phyloP scores from a whole-genome alignment of 495 filamentous ascomycete species.

The Aspergillus sclerotiicarbonarius region DNA sequence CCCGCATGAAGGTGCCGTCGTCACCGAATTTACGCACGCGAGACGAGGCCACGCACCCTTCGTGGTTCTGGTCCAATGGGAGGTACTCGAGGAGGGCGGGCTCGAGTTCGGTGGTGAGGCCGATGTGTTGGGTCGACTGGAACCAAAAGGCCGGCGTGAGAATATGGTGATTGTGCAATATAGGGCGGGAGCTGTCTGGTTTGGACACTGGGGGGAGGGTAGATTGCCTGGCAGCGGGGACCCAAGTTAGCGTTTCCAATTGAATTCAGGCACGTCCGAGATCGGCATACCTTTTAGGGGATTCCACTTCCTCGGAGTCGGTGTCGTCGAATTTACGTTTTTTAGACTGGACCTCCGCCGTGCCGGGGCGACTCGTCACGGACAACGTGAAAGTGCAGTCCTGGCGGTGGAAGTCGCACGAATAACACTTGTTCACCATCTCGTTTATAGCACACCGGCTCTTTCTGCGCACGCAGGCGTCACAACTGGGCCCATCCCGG shows the following conservation, averaged over 20 bases:
- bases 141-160: slow-evolving; percentile 42
- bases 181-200: slow-evolving; percentile 26
- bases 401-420: slow-evolving; percentile 54
- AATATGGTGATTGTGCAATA: slow-evolving; percentile 25
- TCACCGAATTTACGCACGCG: slow-evolving; percentile 75
- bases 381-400: slow-evolving; percentile 50
- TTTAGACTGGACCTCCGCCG: slow-evolving; percentile 60
- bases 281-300: slow-evolving; percentile 46
- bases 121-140: slow-evolving; percentile 50
- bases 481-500: slow-evolving; percentile 59
- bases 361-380: slow-evolving; percentile 19
- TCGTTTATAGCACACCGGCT: slow-evolving; percentile 86
- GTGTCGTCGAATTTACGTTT: slow-evolving; percentile 64
- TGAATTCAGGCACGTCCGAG: slow-evolving; percentile 21
- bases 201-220: slow-evolving; percentile 25
- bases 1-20: slow-evolving; percentile 76
- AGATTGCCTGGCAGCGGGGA: slow-evolving; percentile 24
- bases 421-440: slow-evolving; percentile 51
- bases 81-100: slow-evolving; percentile 48
- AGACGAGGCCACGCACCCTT: slow-evolving; percentile 36
- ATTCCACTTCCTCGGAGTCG: slow-evolving; percentile 31
- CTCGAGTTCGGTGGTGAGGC: slow-evolving; percentile 54
- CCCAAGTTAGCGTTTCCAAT: slow-evolving; percentile 15
- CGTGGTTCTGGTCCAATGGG: slow-evolving; percentile 42
- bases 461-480: slow-evolving; percentile 81